Percentiles rank a stretch among this genome's conserved stretches.
Evolutionary conservation across 2,329 filamentous ascomycete genomes (phyloP).

Genomic region (Ophiocordyceps camponoti-saundersi): DNA sequence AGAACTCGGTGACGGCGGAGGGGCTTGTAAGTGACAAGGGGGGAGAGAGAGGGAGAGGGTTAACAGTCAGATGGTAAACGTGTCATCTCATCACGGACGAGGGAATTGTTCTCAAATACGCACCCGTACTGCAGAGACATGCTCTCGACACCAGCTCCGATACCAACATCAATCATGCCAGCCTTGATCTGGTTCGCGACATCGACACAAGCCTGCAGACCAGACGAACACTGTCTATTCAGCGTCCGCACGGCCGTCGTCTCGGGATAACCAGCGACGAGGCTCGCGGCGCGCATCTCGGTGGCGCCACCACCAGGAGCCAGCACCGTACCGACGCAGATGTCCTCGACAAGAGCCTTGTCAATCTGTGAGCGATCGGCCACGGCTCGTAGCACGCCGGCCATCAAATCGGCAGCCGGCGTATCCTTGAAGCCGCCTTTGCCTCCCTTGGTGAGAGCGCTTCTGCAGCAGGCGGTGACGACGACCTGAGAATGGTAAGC

Average conservation of each 20-base stretch:
- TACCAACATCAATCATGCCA: conserved; percentile 89
- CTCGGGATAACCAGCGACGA: conserved; percentile 83
- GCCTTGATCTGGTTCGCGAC: conserved; percentile 81
- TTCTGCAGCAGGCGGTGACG: conserved; percentile 81
- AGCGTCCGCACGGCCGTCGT: conserved; percentile 69
- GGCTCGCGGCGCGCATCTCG: conserved; percentile 82
- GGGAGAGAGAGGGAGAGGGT: not conserved
- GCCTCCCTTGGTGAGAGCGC: conserved; percentile 80
- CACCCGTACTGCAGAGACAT: conserved; percentile 80
- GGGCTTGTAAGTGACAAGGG: conserved; percentile 33
- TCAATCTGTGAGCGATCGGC: conserved; percentile 79
- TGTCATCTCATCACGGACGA: too few relatives aligned
- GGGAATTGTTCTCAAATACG: not conserved
- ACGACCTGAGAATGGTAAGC: conserved; percentile 43
- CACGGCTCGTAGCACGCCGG: conserved; percentile 65
- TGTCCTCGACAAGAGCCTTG: conserved; percentile 75
- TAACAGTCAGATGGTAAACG: not conserved
- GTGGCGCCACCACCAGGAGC: conserved; percentile 88
- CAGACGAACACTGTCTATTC: conserved; percentile 90
- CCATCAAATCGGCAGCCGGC: conserved; percentile 66
- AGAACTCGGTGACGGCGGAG: conserved; percentile 80
- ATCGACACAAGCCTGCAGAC: conserved; percentile 82
- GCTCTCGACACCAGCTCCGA: conserved; percentile 90
- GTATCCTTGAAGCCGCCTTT: conserved; percentile 96
- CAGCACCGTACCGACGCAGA: conserved; percentile 81